These are phyloP conservation scores for Fusarium sp. DNA, from an alignment of 2,329 filamentous ascomycete genomes.

Conservation along the genomic window DNA sequence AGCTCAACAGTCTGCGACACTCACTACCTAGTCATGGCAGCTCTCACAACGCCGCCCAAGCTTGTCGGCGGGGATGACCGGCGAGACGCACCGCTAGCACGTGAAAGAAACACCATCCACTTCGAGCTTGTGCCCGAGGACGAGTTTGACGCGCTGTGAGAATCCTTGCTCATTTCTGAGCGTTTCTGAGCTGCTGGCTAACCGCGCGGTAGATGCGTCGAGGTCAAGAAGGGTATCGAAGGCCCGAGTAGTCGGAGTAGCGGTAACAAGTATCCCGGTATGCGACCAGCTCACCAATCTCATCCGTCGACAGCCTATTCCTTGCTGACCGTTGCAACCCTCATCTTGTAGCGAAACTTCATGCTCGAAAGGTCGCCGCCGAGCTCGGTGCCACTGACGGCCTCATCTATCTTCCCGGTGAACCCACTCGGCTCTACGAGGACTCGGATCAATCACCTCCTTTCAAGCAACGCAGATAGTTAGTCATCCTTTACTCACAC, in stretches of 20 bases:
- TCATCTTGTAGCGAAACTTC: conserved; percentile 57
- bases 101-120: conserved; percentile 32
- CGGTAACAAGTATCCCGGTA: conserved; percentile 52
- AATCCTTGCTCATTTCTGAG: conserved; percentile 15
- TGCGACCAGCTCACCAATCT: background rate
- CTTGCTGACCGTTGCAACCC: background rate
- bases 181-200: background rate
- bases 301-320: background rate
- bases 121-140: conserved; percentile 56
- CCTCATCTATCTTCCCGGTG: conserved; percentile 64
- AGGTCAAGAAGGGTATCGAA: conserved; percentile 47
- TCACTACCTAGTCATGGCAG: conserved; percentile 19
- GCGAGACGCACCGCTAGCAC: conserved; percentile 25
- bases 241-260: conserved; percentile 27
- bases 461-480: conserved; percentile 68
- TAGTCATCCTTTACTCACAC: conserved; percentile 39
- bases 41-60: conserved; percentile 30
- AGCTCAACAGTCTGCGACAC: background rate
- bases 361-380: conserved; percentile 63
- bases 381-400: conserved; percentile 59
- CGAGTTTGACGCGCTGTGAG: conserved; percentile 65
- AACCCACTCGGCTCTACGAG: conserved; percentile 60
- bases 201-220: conserved; percentile 46
- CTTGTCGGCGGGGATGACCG: conserved; percentile 32
- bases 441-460: conserved; percentile 65